A percentile compares a stretch with the other conserved stretches of the same genome.
phyloP scores from a whole-genome alignment of 192 early-diverging fungal species.

The Dimargaris verticillata region DNA sequence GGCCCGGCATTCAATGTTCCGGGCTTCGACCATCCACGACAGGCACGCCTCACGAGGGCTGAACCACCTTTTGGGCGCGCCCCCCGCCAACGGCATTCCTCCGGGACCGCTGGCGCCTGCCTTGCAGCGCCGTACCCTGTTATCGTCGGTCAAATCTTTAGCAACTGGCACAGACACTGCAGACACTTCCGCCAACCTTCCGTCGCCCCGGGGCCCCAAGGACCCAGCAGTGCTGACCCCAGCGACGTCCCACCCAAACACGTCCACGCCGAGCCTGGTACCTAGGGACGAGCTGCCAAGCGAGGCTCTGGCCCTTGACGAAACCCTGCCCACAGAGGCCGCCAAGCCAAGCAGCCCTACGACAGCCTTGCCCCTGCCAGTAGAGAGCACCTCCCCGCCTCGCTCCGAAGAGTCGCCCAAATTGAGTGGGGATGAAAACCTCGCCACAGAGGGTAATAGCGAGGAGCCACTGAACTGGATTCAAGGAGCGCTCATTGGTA shows the following conservation, averaged over 20 bases:
- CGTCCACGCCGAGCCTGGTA: not conserved
- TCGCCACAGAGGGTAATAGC: not conserved
- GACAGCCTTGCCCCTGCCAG: not conserved
- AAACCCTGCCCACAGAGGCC: not conserved
- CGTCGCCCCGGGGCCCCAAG: not conserved
- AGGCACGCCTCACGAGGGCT: not conserved
- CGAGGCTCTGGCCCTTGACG: too few species aligned
- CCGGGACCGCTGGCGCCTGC: not conserved
- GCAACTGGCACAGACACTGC: not conserved
- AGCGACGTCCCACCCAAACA: not conserved
- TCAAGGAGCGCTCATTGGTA: constrained; percentile 77
- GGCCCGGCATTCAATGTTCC: constrained; percentile 32
- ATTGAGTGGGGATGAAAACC: not conserved
- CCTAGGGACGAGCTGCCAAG: not conserved
- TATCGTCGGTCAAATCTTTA: not conserved
- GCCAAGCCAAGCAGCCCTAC: not conserved
- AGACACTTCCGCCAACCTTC: not conserved
- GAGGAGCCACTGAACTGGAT: constrained; percentile 45
- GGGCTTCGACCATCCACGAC: constrained; percentile 10
- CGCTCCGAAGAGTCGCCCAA: not conserved
- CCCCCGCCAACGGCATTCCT: not conserved
- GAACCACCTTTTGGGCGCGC: not conserved
- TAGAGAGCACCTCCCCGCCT: not conserved
- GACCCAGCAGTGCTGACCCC: not conserved
- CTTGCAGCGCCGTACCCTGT: not conserved